Evolutionary conservation across 495 filamentous ascomycete genomes (phyloP), one percentile per base, ranked within the genome.

Genomic region (Aspergillus ostianus): DNA sequence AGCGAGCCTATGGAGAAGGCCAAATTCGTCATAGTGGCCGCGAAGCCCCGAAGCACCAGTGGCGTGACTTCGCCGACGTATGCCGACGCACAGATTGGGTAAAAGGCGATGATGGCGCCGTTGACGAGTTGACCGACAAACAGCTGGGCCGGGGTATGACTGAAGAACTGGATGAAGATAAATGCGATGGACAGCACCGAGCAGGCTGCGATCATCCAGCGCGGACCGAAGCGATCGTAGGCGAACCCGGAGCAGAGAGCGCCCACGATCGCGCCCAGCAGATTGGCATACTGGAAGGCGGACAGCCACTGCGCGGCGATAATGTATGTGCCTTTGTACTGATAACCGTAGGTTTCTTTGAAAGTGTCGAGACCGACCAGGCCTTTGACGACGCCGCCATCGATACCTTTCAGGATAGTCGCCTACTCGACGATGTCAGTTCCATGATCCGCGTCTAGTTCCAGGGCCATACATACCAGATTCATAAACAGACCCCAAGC

Each of bases 251-350:
- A 67, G 30, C 58, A 56, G 8, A 74, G 60, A 0, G 90, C 92
- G 23, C 81, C 82, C 55, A 93, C 73, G 64, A 90, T 70, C 23
- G 78, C 80, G 17, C 91, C 91, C 45, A 80, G 77, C 15, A 90
- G 78, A 72, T 86, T 85, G 27, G 91, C 91, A 56, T 90, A 90
- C 71, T 93, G 93, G 65, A 90, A 72, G 15, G 71, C 70, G 0
- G 67, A 67, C 10, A 67, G 48, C 71, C 71, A 74, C 2, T 59
- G 63, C 0, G 71, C 65, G 1, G 66, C 65, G 13, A 74, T 59
- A 17, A 72, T 64, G 51, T 68, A 70, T 12, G 56, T 52, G 41
- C 67, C 69, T 2, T 68, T 54, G 21, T 63, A 58, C 15, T 65
- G 29, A 59, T 74, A 74, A 12, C 71, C 71, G 48, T 67, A 74